Percentiles rank a stretch among this genome's conserved stretches.
These are phyloP conservation scores for Houttuynia cordata DNA, from an alignment of 164 flowering plant species.

Conservation along the genomic window DNA sequence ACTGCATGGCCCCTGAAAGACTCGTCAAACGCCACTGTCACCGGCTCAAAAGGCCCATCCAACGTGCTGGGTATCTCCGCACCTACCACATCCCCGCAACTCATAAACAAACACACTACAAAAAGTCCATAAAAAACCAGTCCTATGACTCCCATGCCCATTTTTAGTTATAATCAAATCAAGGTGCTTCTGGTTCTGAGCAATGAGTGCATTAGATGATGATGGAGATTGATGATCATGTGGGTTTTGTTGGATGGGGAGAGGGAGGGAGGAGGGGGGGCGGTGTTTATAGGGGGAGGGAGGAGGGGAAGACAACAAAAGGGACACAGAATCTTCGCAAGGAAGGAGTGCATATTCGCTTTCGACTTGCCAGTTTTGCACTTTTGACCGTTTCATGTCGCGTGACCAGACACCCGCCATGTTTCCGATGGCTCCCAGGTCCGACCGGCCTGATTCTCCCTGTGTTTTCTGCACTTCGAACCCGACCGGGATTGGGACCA, in stretches of 20 bases:
- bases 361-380: neutral
- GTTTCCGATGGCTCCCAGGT: neutral
- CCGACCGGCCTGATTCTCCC: too few relatives aligned
- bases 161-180: neutral
- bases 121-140: neutral
- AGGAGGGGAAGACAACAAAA: neutral
- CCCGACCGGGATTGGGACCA: too few relatives aligned
- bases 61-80: constrained; percentile 48
- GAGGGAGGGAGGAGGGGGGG: neutral
- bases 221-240: neutral
- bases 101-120: neutral
- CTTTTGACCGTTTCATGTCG: neutral
- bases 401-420: neutral
- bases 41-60: constrained; percentile 67
- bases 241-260: neutral
- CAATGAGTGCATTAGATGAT: neutral
- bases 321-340: neutral
- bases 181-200: neutral
- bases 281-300: neutral
- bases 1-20: constrained; percentile 44
- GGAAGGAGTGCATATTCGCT: neutral
- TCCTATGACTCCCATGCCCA: neutral
- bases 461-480: too few relatives aligned
- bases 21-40: constrained; percentile 51
- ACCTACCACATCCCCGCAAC: neutral